These are phyloP conservation scores for Cyclotella cryptica DNA, from an alignment of 108 stramenopile species.

Conservation along the genomic window DNA sequence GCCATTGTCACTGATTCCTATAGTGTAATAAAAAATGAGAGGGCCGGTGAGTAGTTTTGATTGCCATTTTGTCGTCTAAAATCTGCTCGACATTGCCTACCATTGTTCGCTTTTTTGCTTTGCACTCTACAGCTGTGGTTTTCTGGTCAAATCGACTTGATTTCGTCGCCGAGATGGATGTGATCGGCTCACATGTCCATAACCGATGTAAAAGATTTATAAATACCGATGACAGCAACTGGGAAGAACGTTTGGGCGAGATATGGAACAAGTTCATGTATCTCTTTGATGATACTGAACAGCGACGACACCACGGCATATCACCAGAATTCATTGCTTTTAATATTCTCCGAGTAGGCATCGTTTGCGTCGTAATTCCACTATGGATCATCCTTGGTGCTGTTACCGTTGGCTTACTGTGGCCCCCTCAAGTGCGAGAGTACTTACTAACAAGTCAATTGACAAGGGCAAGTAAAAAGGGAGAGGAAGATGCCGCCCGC, in stretches of 20 bases:
- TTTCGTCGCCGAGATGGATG: slow-evolving; percentile 67
- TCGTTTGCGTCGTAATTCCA: slow-evolving; percentile 60
- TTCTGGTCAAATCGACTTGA: slow-evolving; percentile 68
- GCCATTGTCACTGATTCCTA: slow-evolving; percentile 83
- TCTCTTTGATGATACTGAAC: slow-evolving; percentile 37
- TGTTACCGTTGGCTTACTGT: slow-evolving; percentile 66
- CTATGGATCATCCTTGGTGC: slow-evolving; percentile 73
- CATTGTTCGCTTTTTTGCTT: background rate
- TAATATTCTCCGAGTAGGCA: slow-evolving; percentile 34
- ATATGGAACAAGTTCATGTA: slow-evolving; percentile 55
- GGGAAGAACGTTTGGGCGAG: slow-evolving; percentile 29
- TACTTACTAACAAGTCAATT: slow-evolving; percentile 47
- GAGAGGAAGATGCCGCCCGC: slow-evolving; percentile 9
- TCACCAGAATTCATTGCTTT: slow-evolving; percentile 24
- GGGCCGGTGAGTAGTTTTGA: slow-evolving; percentile 38
- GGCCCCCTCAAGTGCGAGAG: slow-evolving; percentile 79
- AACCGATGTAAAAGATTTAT: background rate
- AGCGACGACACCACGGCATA: slow-evolving; percentile 11
- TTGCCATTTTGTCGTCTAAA: background rate
- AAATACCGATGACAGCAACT: background rate
- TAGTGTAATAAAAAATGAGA: slow-evolving; percentile 54
- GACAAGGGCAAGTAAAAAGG: slow-evolving; percentile 8
- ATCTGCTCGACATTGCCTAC: background rate
- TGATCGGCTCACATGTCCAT: slow-evolving; percentile 23
- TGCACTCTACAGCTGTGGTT: slow-evolving; percentile 50